Conservation (phyloP, 805 yeast genomes). For the Candida peoriensis region DNA sequence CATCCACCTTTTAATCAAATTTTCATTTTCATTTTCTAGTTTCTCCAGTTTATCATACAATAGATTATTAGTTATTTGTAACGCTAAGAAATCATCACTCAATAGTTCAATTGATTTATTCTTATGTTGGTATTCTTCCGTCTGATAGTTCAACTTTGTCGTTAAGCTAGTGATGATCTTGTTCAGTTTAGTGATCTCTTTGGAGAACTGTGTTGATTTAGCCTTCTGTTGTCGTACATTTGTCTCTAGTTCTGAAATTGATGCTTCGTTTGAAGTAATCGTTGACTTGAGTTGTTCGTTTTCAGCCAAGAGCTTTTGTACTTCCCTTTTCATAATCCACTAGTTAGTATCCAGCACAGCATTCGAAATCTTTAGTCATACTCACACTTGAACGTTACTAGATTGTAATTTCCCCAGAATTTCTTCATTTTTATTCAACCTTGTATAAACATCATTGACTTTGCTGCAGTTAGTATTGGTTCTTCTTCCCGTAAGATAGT, state of each 20-base stretch:
- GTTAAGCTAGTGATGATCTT: slow-evolving; percentile 24
- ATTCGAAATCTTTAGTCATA: slow-evolving; percentile 2
- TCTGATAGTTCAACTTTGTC: slow-evolving; percentile 23
- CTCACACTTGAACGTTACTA: slow-evolving; percentile 2
- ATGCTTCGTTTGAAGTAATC: too few relatives aligned
- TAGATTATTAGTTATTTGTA: slow-evolving; percentile 49
- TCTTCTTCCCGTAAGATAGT: background rate
- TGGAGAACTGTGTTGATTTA: slow-evolving; percentile 19
- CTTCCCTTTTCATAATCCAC: too few relatives aligned
- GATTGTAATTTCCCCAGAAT: slow-evolving; percentile 1
- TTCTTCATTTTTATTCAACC: slow-evolving; percentile 13
- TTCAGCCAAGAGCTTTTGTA: too few relatives aligned
- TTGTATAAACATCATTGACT: slow-evolving; percentile 12
- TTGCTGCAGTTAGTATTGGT: too few relatives aligned
- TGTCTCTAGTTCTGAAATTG: too few relatives aligned
- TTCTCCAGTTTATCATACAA: slow-evolving; percentile 28
- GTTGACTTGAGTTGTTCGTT: too few relatives aligned
- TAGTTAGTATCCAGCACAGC: too few relatives aligned
- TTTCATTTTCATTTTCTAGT: slow-evolving; percentile 43
- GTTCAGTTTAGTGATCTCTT: slow-evolving; percentile 23
- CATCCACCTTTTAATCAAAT: slow-evolving; percentile 55
- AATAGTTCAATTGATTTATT: slow-evolving; percentile 52
- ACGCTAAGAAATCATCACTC: slow-evolving; percentile 62
- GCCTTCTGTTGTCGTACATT: too few relatives aligned
- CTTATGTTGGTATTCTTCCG: slow-evolving; percentile 34